Evolutionary conservation across 2,329 filamentous ascomycete genomes (phyloP).

Genomic region (Hypoxylon rubiginosum): DNA sequence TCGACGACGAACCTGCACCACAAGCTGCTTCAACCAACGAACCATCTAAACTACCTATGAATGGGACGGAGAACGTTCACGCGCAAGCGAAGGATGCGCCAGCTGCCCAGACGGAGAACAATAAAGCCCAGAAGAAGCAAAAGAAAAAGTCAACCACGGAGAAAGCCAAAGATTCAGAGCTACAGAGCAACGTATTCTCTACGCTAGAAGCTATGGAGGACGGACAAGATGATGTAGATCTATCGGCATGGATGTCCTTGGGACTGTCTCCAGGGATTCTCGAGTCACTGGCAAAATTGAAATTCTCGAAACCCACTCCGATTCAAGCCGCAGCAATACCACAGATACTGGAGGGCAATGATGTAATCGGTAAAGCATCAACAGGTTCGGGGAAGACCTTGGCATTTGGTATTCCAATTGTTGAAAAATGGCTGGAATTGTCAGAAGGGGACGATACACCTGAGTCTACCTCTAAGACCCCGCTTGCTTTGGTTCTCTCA

Average conservation of each 20-base stretch:
- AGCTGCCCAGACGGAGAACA: constrained; percentile 48
- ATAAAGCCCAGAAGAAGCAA: constrained; percentile 43
- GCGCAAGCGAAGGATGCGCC: constrained; percentile 6
- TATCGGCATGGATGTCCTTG: constrained; percentile 83
- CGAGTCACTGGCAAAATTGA: constrained; percentile 81
- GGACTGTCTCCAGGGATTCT: constrained; percentile 79
- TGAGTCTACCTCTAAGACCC: constrained; percentile 57
- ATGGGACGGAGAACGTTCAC: constrained; percentile 39
- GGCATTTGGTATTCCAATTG: constrained; percentile 92
- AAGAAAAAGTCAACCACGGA: constrained; percentile 52
- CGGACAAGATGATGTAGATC: constrained; percentile 73
- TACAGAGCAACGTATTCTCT: constrained; percentile 66
- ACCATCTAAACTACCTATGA: constrained; percentile 30
- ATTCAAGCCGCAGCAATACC: constrained; percentile 89
- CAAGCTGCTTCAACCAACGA: constrained; percentile 43
- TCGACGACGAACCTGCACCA: constrained; percentile 64
- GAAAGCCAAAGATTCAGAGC: constrained; percentile 56
- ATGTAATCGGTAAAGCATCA: constrained; percentile 95
- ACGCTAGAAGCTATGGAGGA: constrained; percentile 67
- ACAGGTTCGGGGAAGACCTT: constrained; percentile 98
- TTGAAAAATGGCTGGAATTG: constrained; percentile 80
- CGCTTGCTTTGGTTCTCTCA: constrained; percentile 85
- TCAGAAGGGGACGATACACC: constrained; percentile 56
- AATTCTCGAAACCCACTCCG: constrained; percentile 82
- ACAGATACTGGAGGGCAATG: constrained; percentile 83